Percentiles rank a stretch among this genome's conserved stretches.
These are phyloP conservation scores for Sarocladium brachiariae DNA, from an alignment of 2,329 filamentous ascomycete species.

Conservation along the genomic window DNA sequence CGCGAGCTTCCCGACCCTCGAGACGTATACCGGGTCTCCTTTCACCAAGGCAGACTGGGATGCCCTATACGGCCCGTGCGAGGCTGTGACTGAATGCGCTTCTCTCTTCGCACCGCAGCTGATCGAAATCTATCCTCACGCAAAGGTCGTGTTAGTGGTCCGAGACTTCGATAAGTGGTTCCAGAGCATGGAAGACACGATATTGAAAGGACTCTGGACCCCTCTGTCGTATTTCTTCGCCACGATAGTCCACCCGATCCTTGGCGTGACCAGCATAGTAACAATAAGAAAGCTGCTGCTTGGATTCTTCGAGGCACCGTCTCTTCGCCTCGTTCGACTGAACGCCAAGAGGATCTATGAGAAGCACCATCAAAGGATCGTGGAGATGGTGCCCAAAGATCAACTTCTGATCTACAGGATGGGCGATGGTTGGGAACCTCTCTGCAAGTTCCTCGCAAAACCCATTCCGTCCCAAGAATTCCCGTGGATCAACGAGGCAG, in stretches of 20 bases:
- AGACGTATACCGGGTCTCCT: slow-evolving; percentile 20
- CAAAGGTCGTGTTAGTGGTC: slow-evolving; percentile 16
- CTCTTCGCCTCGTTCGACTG: slow-evolving; percentile 15
- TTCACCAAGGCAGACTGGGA: slow-evolving; percentile 11
- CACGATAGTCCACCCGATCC: slow-evolving; percentile 20
- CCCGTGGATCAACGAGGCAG: slow-evolving; percentile 22
- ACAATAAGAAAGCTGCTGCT: slow-evolving; percentile 20
- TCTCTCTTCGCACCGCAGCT: slow-evolving; percentile 14
- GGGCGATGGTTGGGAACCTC: slow-evolving; percentile 27
- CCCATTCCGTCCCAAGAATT: slow-evolving; percentile 25
- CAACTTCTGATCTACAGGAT: slow-evolving; percentile 22
- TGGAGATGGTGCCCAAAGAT: slow-evolving; percentile 20
- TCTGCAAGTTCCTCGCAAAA: slow-evolving; percentile 28
- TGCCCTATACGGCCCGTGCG: slow-evolving; percentile 11
- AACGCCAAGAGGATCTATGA: slow-evolving; percentile 21
- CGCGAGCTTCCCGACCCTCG: slow-evolving; percentile 20
- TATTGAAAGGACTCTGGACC: slow-evolving; percentile 15
- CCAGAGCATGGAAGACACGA: slow-evolving; percentile 14
- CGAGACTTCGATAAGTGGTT: slow-evolving; percentile 16
- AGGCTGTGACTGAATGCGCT: slow-evolving; percentile 15
- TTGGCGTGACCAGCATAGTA: slow-evolving; percentile 23
- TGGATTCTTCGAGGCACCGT: slow-evolving; percentile 20
- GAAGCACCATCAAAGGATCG: slow-evolving; percentile 22
- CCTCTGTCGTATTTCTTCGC: slow-evolving; percentile 14
- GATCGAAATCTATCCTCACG: slow-evolving; percentile 15